Evolutionary conservation across 352 stramenopile species (phyloP).

Genomic region (Nothophytophthora sp.): DNA sequence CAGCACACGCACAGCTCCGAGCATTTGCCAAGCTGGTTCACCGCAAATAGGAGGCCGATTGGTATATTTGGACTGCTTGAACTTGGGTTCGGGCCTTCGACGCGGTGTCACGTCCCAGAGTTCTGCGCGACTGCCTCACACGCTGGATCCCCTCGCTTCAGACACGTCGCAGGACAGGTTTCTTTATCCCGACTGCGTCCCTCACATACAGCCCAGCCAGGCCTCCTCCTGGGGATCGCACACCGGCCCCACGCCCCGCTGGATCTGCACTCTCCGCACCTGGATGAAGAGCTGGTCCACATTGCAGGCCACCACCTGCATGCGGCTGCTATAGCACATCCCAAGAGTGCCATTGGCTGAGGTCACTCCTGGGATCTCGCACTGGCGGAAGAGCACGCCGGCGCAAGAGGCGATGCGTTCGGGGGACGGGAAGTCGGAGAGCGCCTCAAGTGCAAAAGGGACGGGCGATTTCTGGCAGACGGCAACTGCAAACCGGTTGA

Average conservation of each 20-base stretch:
- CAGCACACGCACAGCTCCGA: too few relatives aligned
- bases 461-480: not conserved
- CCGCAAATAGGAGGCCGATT: too few relatives aligned
- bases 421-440: conserved; percentile 1
- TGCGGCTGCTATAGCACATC: conserved; percentile 13
- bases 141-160: too few relatives aligned
- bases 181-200: not conserved
- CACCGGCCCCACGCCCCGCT: not conserved
- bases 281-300: not conserved
- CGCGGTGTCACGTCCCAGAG: too few relatives aligned
- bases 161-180: too few relatives aligned
- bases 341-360: not conserved
- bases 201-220: conserved; percentile 5
- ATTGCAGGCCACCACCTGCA: conserved; percentile 11
- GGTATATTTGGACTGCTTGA: too few relatives aligned
- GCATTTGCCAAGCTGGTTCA: too few relatives aligned
- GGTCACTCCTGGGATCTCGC: not conserved
- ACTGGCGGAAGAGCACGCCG: conserved; percentile 2
- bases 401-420: conserved; percentile 7
- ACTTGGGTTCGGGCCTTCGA: too few relatives aligned
- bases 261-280: conserved; percentile 6
- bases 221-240: not conserved
- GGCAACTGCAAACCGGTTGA: not conserved
- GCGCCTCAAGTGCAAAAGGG: not conserved
- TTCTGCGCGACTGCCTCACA: too few relatives aligned